phyloP scores from a whole-genome alignment of 2,329 filamentous ascomycete genomes.

The Purpureocillium lavendulum region DNA sequence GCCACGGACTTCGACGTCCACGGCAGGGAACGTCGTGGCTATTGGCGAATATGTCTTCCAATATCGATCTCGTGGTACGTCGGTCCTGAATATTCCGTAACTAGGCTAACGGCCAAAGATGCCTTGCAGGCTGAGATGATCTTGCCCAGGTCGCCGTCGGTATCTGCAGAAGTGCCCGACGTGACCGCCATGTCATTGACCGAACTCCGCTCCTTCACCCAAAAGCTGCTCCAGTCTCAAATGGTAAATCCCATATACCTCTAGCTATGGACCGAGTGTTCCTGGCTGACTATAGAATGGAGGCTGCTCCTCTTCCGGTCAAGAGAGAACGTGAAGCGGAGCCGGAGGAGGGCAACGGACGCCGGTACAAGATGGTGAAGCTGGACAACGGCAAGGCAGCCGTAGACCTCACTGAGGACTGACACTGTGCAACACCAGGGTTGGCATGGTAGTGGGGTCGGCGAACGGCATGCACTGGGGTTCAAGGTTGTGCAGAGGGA shows the following conservation, averaged over 20 bases:
- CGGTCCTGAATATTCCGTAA: background rate
- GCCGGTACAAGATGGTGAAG: constrained; percentile 1
- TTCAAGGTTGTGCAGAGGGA: too few relatives aligned
- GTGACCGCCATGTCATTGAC: constrained; percentile 5
- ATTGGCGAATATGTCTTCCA: constrained; percentile 8
- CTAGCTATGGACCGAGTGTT: too few relatives aligned
- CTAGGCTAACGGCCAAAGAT: constrained; percentile 6
- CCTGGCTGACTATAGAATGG: too few relatives aligned
- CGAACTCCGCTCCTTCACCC: constrained; percentile 12
- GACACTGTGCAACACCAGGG: background rate
- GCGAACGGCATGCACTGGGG: too few relatives aligned
- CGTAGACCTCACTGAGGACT: constrained; percentile 7
- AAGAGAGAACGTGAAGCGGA: too few relatives aligned
- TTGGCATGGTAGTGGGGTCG: too few relatives aligned
- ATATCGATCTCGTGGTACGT: constrained; percentile 14
- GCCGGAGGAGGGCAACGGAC: constrained; percentile 1
- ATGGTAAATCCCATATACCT: too few relatives aligned
- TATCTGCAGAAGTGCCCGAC: background rate
- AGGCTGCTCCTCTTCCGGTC: too few relatives aligned
- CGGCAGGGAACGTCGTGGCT: too few relatives aligned
- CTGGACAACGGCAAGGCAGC: constrained; percentile 1
- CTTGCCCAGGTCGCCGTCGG: constrained; percentile 9
- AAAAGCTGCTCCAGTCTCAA: constrained; percentile 9
- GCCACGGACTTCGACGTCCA: too few relatives aligned
- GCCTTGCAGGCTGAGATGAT: constrained; percentile 13